Evolutionary conservation across 371 early-diverging fungal species (phyloP), one percentile per base, ranked within the genome.

Genomic region (Mycotypha africana): DNA sequence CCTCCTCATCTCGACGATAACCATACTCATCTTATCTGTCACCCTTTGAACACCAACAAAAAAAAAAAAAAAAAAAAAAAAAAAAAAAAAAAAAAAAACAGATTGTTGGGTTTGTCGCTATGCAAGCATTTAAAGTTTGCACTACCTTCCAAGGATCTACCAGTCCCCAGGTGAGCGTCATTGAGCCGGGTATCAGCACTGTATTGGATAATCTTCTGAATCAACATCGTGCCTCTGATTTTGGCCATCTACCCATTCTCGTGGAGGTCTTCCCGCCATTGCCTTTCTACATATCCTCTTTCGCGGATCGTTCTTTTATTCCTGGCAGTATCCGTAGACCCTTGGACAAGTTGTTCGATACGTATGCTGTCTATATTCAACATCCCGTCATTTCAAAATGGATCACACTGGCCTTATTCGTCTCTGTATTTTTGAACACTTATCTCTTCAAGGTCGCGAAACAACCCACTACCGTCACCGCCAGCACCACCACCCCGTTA

Each of bases 81-180:
- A 28, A 28, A 28, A 28, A 28, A 28, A 28, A 2, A 40, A 40
- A 15, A 11, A 10, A 16, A 31, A 11, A 17, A 3, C 4, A 78
- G 70, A 80, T 85, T 53, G 61, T 79, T 24, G 82, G 81, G 2
- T 86, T 91, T 64, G 69, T 89, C 16, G 79, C 76, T 12, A 76
- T 85, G 68, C 88, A 91, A 59, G 60, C 86, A 23, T 76, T 87
- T 58, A 84, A 83, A 46, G 63, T 85, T 24, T 80, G 82, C 51
- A 78, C 81, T n/a, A 72, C 84, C n/a, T 66, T 85, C 40, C 68
- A 70, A 41, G 46, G 46, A 47, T 60, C 63, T 14, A 24, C 54
- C 4, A 4, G 64, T 21, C 60, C 73, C 25, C 57, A 58, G 30
- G 71, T 78, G 17, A 67, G 74, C 39, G 61, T 79, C 23, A 44